These are phyloP conservation scores for Sphaerostilbella broomeana DNA, from an alignment of 2,329 filamentous ascomycete species.

Conservation along the genomic window DNA sequence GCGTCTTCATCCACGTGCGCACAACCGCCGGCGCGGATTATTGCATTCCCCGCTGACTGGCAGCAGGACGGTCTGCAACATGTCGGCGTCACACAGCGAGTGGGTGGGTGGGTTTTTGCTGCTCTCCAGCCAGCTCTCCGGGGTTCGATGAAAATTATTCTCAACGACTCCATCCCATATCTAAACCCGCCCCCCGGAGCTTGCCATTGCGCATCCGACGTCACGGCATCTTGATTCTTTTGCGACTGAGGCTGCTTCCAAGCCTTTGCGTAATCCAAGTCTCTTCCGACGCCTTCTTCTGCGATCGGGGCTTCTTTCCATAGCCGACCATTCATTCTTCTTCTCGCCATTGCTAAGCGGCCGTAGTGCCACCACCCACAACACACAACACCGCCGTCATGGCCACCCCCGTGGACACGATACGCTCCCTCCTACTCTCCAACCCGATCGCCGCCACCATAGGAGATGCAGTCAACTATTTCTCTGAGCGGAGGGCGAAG, in stretches of 20 bases:
- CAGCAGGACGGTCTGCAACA: neutral
- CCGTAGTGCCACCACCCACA: constrained; percentile 17
- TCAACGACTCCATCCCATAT: constrained; percentile 17
- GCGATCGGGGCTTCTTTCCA: neutral
- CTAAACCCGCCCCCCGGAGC: constrained; percentile 14
- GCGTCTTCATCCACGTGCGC: constrained; percentile 6
- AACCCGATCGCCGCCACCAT: constrained; percentile 67
- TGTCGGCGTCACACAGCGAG: constrained; percentile 9
- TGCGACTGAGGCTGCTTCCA: constrained; percentile 7
- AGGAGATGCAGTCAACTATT: constrained; percentile 71
- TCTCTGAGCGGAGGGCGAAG: constrained; percentile 79
- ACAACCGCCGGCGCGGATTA: constrained; percentile 10
- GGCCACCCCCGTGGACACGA: constrained; percentile 47
- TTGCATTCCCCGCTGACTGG: constrained; percentile 1
- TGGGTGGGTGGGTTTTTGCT: constrained; percentile 14
- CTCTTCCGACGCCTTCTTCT: neutral
- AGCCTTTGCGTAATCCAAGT: neutral
- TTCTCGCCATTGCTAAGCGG: no score
- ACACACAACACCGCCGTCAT: constrained; percentile 35
- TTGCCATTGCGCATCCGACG: constrained; percentile 14
- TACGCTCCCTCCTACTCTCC: constrained; percentile 57
- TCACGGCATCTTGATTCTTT: constrained; percentile 8
- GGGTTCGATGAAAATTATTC: constrained; percentile 20
- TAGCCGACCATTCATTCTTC: constrained; percentile 2
- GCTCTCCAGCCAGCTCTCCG: constrained; percentile 8